phyloP scores from a whole-genome alignment of 2,329 filamentous ascomycete species.

The Tolypocladium paradoxum region DNA sequence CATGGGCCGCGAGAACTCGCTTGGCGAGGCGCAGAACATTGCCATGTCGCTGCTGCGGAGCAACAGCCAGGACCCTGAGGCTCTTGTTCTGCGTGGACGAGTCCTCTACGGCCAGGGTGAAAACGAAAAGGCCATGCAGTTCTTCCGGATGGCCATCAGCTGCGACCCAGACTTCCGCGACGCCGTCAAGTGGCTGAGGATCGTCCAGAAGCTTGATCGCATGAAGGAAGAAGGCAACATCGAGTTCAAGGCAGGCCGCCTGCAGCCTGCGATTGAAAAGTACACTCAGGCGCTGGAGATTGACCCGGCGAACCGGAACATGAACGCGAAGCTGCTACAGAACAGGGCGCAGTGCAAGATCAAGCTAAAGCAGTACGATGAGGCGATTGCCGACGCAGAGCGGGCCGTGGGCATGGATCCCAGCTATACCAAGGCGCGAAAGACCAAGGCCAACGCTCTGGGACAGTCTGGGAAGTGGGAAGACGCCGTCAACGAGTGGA shows the following conservation, averaged over 20 bases:
- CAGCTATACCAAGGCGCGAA: conserved; percentile 78
- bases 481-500: conserved; percentile 79
- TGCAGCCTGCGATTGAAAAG: conserved; percentile 69
- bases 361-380: conserved; percentile 73
- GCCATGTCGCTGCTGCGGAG: conserved; percentile 76
- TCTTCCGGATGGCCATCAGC: conserved; percentile 79
- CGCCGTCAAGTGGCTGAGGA: conserved; percentile 78
- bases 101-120: conserved; percentile 86
- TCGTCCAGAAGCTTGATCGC: conserved; percentile 82
- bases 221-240: conserved; percentile 91
- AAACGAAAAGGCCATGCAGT: conserved; percentile 86
- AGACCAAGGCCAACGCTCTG: conserved; percentile 84
- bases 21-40: conserved; percentile 86
- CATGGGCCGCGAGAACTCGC: conserved; percentile 80
- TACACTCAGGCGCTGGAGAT: conserved; percentile 77
- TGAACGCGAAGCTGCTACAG: conserved; percentile 88
- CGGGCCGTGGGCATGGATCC: conserved; percentile 74
- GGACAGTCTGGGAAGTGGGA: conserved; percentile 86
- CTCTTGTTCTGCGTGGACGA: conserved; percentile 77
- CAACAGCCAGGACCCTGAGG: conserved; percentile 90
- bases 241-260: conserved; percentile 78
- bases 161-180: conserved; percentile 88
- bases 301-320: conserved; percentile 80
- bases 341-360: conserved; percentile 82
- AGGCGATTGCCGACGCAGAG: conserved; percentile 78